Conservation (phyloP, 2,329 filamentous ascomycete genomes). For the Aspergillus intermedius region DNA sequence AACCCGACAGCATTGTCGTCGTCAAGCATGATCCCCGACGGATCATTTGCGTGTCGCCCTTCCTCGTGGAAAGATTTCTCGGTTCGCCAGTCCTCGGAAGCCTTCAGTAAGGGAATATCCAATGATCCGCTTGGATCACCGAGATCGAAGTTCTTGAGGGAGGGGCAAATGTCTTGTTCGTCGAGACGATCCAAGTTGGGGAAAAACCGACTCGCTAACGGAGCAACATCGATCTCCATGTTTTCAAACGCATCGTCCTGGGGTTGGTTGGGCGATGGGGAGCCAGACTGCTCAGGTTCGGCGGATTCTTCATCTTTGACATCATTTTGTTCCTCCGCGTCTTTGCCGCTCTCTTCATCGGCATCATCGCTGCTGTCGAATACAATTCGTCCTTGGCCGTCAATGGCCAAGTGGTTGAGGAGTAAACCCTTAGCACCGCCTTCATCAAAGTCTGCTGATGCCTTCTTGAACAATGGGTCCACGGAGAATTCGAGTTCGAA, state of each 20-base stretch:
- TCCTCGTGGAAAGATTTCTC: conserved; percentile 53
- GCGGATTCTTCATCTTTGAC: conserved; percentile 37
- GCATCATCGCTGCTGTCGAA: conserved; percentile 96
- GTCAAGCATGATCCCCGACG: conserved; percentile 76
- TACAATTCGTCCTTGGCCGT: conserved; percentile 83
- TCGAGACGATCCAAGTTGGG: conserved; percentile 71
- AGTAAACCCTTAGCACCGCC: conserved; percentile 92
- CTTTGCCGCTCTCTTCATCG: conserved; percentile 45
- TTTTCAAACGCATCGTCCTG: conserved; percentile 42
- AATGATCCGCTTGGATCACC: conserved; percentile 77
- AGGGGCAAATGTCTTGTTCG: conserved; percentile 87
- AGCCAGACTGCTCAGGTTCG: conserved; percentile 17
- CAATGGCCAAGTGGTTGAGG: conserved; percentile 94
- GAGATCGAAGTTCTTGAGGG: conserved; percentile 86
- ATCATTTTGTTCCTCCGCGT: conserved; percentile 32
- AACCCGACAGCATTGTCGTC: conserved; percentile 80
- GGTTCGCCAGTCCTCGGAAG: conserved; percentile 75
- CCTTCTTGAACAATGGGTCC: conserved; percentile 98
- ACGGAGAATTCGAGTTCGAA: conserved; percentile 95
- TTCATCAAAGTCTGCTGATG: conserved; percentile 96
- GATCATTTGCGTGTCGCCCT: conserved; percentile 53
- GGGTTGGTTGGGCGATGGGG: conserved; percentile 24
- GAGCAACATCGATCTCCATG: conserved; percentile 70
- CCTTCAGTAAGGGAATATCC: conserved; percentile 87
- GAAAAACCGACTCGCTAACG: conserved; percentile 76